These are phyloP conservation scores for Multifurca ochricompacta DNA, from an alignment of 768 basidiomycete species.

Conservation along the genomic window DNA sequence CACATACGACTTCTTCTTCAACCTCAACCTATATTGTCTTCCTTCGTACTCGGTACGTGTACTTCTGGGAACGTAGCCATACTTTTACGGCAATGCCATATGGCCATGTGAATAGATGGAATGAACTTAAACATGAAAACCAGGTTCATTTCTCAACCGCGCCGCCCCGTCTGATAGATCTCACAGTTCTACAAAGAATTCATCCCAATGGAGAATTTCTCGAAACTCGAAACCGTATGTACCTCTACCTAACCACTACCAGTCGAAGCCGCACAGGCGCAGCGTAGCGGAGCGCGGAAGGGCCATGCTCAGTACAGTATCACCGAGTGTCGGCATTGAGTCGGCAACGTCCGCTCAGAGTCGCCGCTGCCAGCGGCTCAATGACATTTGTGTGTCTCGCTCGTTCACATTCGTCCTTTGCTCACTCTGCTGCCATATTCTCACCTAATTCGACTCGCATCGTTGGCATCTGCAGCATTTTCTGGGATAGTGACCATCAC, in stretches of 20 bases:
- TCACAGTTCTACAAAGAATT: background rate
- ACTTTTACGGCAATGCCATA: background rate
- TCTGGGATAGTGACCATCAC: background rate
- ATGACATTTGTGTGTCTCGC: background rate
- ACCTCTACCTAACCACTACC: background rate
- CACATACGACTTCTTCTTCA: no score
- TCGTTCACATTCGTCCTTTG: background rate
- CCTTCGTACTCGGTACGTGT: no score
- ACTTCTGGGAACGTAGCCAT: no score
- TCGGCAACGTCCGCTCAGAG: background rate
- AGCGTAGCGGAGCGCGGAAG: background rate
- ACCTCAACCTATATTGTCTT: no score
- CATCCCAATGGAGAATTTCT: background rate
- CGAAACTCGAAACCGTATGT: background rate
- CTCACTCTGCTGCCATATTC: no score
- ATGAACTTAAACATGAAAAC: conserved; percentile 7
- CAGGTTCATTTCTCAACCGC: background rate
- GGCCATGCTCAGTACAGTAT: background rate
- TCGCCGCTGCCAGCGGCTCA: background rate
- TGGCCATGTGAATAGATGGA: background rate
- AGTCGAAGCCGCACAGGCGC: background rate
- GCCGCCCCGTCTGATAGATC: background rate
- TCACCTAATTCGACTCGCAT: background rate
- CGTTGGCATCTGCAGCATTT: background rate
- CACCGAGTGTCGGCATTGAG: background rate